phyloP scores from a whole-genome alignment of 306 rosid species.

The Cicer bijugum region DNA sequence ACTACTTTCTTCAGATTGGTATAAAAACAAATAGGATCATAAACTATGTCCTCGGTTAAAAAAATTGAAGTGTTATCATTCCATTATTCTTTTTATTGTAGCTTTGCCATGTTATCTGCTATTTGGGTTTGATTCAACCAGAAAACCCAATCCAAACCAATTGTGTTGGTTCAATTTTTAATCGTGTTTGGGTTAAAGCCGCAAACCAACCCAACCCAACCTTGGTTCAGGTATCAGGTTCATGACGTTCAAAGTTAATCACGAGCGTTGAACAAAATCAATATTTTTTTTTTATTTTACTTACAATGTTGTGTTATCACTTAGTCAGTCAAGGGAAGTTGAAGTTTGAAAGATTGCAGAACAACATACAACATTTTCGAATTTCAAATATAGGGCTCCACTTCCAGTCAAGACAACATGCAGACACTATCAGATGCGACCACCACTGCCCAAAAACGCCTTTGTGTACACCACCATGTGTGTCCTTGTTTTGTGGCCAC shows the following conservation, averaged over 20 bases:
- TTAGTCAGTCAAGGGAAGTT: not conserved
- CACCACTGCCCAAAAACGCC: not conserved
- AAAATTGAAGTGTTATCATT: not conserved
- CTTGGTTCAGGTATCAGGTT: not conserved
- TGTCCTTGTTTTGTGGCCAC: not conserved
- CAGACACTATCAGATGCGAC: not conserved
- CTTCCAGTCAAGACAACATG: not conserved
- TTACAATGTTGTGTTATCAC: not conserved
- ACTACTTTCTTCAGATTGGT: slow-evolving; percentile 1
- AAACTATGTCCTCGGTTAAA: slow-evolving; percentile 1
- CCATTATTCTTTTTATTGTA: not conserved
- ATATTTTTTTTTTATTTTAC: not conserved
- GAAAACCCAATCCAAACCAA: not conserved
- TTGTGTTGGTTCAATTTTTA: not conserved
- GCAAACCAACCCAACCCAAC: not conserved
- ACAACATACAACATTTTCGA: not conserved
- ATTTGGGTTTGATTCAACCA: not conserved
- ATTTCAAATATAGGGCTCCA: not conserved
- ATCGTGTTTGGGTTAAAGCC: not conserved
- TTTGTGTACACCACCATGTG: not conserved
- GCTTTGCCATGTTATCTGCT: not conserved
- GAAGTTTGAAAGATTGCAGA: not conserved
- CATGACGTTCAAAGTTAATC: not conserved
- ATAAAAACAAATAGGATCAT: not conserved
- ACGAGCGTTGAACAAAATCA: not conserved